These are phyloP conservation scores for Astragalus glycyphyllos DNA, from an alignment of 306 rosid genomes.

Conservation along the genomic window DNA sequence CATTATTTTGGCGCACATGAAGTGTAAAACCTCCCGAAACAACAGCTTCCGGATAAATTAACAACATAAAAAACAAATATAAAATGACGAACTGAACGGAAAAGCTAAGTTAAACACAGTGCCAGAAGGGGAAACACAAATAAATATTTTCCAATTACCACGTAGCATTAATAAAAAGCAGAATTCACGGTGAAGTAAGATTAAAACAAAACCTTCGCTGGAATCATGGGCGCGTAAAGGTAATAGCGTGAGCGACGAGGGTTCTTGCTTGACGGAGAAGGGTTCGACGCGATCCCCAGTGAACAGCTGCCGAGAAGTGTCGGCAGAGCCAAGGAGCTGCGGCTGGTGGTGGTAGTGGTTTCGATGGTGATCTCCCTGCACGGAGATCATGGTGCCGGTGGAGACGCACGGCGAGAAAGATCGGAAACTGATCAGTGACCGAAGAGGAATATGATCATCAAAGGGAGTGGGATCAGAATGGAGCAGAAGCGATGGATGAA, in stretches of 20 bases:
- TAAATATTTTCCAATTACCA: neutral
- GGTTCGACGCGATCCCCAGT: conserved; percentile 51
- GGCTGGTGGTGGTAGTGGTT: conserved; percentile 59
- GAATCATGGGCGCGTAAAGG: conserved; percentile 58
- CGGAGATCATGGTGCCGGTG: conserved; percentile 69
- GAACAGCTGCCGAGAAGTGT: conserved; percentile 42
- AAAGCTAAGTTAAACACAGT: neutral
- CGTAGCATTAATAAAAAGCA: neutral
- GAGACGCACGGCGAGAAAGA: neutral
- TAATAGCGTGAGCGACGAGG: conserved; percentile 46
- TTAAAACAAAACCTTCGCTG: conserved; percentile 47
- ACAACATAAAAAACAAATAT: neutral
- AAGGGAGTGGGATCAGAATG: conserved; percentile 36
- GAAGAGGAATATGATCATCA: conserved; percentile 41
- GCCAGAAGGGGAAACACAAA: neutral
- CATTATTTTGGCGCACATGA: neutral
- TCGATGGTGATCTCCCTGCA: conserved; percentile 69
- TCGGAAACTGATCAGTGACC: conserved; percentile 33
- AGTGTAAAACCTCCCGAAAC: neutral
- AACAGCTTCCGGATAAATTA: conserved; percentile 18
- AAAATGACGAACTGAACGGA: neutral
- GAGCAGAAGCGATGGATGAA: conserved; percentile 5
- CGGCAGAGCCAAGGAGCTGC: conserved; percentile 46
- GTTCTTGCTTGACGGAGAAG: conserved; percentile 53
- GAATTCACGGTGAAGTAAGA: neutral